Evolutionary conservation across 1,284 basidiomycete species (phyloP).

Genomic region (Prillingera fragicola): DNA sequence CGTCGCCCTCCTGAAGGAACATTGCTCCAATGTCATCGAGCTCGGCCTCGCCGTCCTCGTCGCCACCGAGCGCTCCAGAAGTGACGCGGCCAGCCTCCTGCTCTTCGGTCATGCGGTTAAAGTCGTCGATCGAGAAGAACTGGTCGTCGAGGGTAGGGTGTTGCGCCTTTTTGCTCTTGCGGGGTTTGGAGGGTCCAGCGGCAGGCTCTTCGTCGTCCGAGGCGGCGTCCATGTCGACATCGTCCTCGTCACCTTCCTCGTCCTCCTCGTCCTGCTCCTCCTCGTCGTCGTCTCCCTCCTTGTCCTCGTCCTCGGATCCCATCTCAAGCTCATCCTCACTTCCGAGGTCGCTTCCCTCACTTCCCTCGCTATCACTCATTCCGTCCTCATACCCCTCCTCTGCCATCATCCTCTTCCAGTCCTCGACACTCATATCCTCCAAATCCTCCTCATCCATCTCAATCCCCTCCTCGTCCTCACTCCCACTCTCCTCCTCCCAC

Average conservation of each 20-base stretch:
- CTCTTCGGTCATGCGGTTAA: constrained; percentile 80
- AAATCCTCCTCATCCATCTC: constrained; percentile 28
- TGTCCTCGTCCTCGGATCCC: constrained; percentile 14
- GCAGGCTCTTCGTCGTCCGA: constrained; percentile 20
- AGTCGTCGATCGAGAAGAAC: constrained; percentile 84
- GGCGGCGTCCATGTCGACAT: constrained; percentile 27
- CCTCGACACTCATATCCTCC: constrained; percentile 39
- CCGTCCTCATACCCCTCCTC: constrained; percentile 27
- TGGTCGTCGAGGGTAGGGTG: constrained; percentile 77
- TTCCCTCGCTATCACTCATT: constrained; percentile 12
- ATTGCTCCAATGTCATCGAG: constrained; percentile 46
- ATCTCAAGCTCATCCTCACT: constrained; percentile 11
- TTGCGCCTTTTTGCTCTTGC: constrained; percentile 29
- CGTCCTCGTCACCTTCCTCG: constrained; percentile 19
- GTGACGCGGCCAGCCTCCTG: constrained; percentile 65
- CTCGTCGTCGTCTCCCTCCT: constrained; percentile 3
- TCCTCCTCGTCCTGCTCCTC: not conserved
- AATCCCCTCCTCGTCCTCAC: constrained; percentile 23
- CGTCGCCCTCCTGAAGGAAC: constrained; percentile 44
- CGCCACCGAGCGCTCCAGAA: constrained; percentile 55
- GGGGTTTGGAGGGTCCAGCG: constrained; percentile 39
- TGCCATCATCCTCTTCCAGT: constrained; percentile 36
- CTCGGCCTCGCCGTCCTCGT: constrained; percentile 53
- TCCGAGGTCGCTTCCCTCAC: constrained; percentile 11
- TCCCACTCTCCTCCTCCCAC: constrained; percentile 22